Evolutionary conservation across 495 filamentous ascomycete species (phyloP).

Genomic region (Penicillium herquei): DNA sequence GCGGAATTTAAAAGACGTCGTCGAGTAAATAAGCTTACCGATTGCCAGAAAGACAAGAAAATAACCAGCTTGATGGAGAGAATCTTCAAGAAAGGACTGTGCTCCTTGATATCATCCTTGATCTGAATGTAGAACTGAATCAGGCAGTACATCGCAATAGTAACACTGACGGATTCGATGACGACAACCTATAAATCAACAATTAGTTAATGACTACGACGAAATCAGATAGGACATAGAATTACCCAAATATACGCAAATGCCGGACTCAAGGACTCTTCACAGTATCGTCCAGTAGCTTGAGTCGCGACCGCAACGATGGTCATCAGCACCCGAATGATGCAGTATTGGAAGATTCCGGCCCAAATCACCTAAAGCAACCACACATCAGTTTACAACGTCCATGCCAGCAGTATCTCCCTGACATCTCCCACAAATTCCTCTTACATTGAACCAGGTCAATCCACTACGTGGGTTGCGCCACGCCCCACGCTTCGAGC

Average conservation of each 20-base stretch:
- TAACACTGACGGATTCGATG: conserved; percentile 70
- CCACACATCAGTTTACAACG: conserved; percentile 1
- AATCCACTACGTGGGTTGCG: conserved; percentile 77
- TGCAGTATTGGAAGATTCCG: conserved; percentile 86
- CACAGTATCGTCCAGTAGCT: conserved; percentile 68
- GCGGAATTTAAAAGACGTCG: neutral
- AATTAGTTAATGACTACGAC: conserved; percentile 11
- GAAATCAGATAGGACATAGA: conserved; percentile 54
- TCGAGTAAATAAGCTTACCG: conserved; percentile 33
- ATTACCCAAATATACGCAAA: conserved; percentile 84
- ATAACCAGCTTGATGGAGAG: conserved; percentile 90
- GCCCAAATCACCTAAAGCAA: conserved; percentile 70
- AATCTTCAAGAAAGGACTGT: conserved; percentile 79
- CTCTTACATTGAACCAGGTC: conserved; percentile 83
- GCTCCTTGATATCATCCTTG: conserved; percentile 61
- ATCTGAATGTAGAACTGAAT: conserved; percentile 88
- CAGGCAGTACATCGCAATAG: conserved; percentile 88
- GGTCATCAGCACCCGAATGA: conserved; percentile 82
- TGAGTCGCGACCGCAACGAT: conserved; percentile 74
- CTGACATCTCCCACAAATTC: neutral
- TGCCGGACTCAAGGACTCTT: conserved; percentile 69
- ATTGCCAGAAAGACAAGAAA: conserved; percentile 94
- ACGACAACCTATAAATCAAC: conserved; percentile 52
- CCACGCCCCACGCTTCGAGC: conserved; percentile 64
- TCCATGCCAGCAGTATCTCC: neutral